These are phyloP conservation scores for Gleditsia sinensis DNA, from an alignment of 306 rosid genomes.

Conservation along the genomic window DNA sequence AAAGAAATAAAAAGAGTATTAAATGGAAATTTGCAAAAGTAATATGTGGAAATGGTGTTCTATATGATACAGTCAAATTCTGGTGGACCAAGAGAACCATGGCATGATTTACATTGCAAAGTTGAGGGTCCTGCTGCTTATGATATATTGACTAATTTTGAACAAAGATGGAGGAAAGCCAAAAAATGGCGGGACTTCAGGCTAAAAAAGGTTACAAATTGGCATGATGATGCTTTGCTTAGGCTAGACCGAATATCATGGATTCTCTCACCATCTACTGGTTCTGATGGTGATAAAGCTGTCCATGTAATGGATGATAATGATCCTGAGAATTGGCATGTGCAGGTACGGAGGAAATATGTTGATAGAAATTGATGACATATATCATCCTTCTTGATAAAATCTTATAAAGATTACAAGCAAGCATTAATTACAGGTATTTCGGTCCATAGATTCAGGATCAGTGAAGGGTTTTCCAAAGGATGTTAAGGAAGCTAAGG, in stretches of 20 bases:
- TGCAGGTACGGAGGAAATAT: slow-evolving; percentile 53
- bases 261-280: slow-evolving; percentile 55
- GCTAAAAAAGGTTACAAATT: slow-evolving; percentile 57
- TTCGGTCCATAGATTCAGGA: slow-evolving; percentile 85
- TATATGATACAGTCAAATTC: slow-evolving; percentile 41
- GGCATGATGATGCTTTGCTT: slow-evolving; percentile 73
- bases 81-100: slow-evolving; percentile 66
- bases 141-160: slow-evolving; percentile 69
- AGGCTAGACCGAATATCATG: slow-evolving; percentile 69
- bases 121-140: slow-evolving; percentile 89
- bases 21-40: background rate
- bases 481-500: slow-evolving; percentile 58
- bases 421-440: slow-evolving; percentile 60
- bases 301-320: slow-evolving; percentile 46
- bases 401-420: slow-evolving; percentile 13
- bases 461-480: slow-evolving; percentile 83
- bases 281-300: slow-evolving; percentile 39
- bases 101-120: slow-evolving; percentile 69
- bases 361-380: slow-evolving; percentile 21
- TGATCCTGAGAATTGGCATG: slow-evolving; percentile 73
- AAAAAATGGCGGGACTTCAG: slow-evolving; percentile 67
- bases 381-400: slow-evolving; percentile 2
- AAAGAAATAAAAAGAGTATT: background rate
- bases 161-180: slow-evolving; percentile 79
- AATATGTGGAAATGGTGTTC: slow-evolving; percentile 12